phyloP scores from a whole-genome alignment of 2,329 filamentous ascomycete genomes.

The Dendryphion nanum region DNA sequence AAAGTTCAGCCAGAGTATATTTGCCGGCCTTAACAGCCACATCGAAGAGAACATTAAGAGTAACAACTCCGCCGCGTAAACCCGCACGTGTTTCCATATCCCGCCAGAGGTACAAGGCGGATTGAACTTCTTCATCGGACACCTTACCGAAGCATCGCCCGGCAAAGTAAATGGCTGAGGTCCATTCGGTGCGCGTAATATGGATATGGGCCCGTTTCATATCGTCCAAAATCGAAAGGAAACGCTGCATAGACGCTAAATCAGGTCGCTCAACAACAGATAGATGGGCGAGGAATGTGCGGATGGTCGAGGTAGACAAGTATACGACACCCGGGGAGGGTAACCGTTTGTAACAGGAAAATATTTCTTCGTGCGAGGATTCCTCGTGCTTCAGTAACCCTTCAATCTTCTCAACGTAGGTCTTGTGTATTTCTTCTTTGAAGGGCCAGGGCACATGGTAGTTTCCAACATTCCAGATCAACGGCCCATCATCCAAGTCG shows the following conservation, averaged over 20 bases:
- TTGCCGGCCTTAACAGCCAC: conserved; percentile 83
- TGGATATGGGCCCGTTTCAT: conserved; percentile 72
- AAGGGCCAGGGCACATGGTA: conserved; percentile 34
- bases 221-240: conserved; percentile 80
- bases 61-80: conserved; percentile 68
- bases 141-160: conserved; percentile 65
- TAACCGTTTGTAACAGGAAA: conserved; percentile 52
- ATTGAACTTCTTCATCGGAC: conserved; percentile 61
- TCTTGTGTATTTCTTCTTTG: conserved; percentile 33
- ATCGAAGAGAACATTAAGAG: conserved; percentile 92
- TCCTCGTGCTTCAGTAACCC: conserved; percentile 45
- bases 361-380: conserved; percentile 50
- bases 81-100: conserved; percentile 79
- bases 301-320: conserved; percentile 54
- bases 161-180: conserved; percentile 75
- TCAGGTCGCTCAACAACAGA: conserved; percentile 59
- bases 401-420: conserved; percentile 33
- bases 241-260: conserved; percentile 68
- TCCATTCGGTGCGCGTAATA: conserved; percentile 73
- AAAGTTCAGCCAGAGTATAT: conserved; percentile 77
- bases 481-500: conserved; percentile 25
- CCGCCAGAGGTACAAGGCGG: conserved; percentile 75
- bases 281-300: conserved; percentile 66
- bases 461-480: conserved; percentile 33
- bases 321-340: conserved; percentile 54